These are phyloP conservation scores for Flammula alnicola DNA, from an alignment of 1,284 basidiomycete species.

Conservation along the genomic window DNA sequence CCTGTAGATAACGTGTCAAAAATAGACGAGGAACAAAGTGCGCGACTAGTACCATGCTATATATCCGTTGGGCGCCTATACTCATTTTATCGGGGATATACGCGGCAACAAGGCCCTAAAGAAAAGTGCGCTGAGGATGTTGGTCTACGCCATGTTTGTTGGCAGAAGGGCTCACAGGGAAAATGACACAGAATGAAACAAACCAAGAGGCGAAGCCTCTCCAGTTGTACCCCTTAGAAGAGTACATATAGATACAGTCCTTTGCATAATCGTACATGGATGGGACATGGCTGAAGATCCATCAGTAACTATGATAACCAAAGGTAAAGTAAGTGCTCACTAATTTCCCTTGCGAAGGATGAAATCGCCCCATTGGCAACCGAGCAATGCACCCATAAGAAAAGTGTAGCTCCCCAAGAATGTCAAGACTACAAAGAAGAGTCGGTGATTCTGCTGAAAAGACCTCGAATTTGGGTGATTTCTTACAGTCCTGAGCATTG, in stretches of 20 bases:
- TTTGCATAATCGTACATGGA: slow-evolving; percentile 16
- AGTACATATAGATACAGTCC: slow-evolving; percentile 16
- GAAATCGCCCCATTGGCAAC: slow-evolving; percentile 22
- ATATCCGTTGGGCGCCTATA: slow-evolving; percentile 8
- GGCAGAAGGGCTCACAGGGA: slow-evolving; percentile 7
- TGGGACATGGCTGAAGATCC: slow-evolving; percentile 14
- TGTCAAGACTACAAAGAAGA: slow-evolving; percentile 8
- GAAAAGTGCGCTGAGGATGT: neutral
- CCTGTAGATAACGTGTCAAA: slow-evolving; percentile 5
- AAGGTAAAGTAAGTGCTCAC: neutral
- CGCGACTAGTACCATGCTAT: slow-evolving; percentile 11
- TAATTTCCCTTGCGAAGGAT: slow-evolving; percentile 18
- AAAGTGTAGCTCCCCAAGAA: slow-evolving; percentile 22
- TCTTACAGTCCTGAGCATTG: slow-evolving; percentile 16
- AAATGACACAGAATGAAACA: slow-evolving; percentile 15
- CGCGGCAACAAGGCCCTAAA: slow-evolving; percentile 15
- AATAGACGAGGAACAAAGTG: neutral
- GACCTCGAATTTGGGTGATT: neutral
- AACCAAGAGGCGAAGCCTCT: slow-evolving; percentile 17
- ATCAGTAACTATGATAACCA: neutral
- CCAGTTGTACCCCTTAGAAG: slow-evolving; percentile 17
- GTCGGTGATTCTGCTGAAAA: neutral
- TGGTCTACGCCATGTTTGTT: neutral
- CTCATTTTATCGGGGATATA: slow-evolving; percentile 19
- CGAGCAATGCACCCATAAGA: slow-evolving; percentile 21